Evolutionary conservation across 345 rosid genomes (phyloP), one percentile per base, ranked within the genome.

Genomic region (Eucalyptus regnans): DNA sequence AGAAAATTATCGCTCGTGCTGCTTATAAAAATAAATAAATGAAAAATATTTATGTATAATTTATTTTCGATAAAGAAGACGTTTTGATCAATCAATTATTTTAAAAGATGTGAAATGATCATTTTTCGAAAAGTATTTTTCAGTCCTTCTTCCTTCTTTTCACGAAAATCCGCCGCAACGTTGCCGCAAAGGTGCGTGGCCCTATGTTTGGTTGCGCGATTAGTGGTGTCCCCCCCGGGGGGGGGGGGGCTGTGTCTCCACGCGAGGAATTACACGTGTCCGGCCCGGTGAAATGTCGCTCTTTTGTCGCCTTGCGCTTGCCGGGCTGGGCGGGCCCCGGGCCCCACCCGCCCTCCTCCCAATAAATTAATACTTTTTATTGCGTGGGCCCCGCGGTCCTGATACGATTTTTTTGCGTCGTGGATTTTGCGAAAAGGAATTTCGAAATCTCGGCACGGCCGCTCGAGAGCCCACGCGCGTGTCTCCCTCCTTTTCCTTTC

Each of bases 1-100:
- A 1, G 3, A 20, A 52, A 52, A 20, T 52, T 18, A 7, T 18
- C 0, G 9, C 23, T 52, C 23, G 0, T 18, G 23, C 3, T 1
- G 46, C 8, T 7, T 44, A 18, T 1, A 18, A 52, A 52, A 18
- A 52, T 52, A 7, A 52, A 52, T 52, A 0, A 52, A 52, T 3
- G 0, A 52, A 18, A 18, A 52, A 18, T 52, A 52, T 52, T 52
- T 20, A 52, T 18, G 2, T 49, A 18, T 52, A 52, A 52, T 7
- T 52, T 52, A 51, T 17, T 6, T 14, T 50, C 17, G 6, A 50
- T 15, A 50, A 15, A 50, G 8, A 51, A 51, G 4, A 6, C 4
- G 7, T 51, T 51, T 51, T 51, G 8, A 17, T 51, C 1, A 0
- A 51, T 17, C 3, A 7, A 51, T 51, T 51, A 51, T 51, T 51